These are phyloP conservation scores for Entomortierella chlamydospora DNA, from an alignment of 192 early-diverging fungal species.

Conservation along the genomic window DNA sequence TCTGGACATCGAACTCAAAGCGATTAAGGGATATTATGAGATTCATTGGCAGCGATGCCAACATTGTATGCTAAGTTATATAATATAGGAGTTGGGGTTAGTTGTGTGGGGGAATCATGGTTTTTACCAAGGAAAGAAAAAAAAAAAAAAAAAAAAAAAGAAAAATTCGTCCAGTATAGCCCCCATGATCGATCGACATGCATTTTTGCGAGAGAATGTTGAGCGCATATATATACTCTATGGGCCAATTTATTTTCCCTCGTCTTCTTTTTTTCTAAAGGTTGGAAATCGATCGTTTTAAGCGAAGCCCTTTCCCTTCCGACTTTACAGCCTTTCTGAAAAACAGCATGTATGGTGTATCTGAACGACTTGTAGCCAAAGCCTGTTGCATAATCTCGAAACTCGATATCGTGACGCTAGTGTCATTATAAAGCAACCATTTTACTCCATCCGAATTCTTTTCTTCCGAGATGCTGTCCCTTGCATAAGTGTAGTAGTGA, in stretches of 20 bases:
- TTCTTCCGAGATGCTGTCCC: conserved; percentile 16
- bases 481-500: conserved; percentile 64
- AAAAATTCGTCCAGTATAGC: too few species aligned
- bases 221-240: too few species aligned
- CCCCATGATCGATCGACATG: too few species aligned
- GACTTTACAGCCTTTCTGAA: conserved; percentile 25
- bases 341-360: conserved; percentile 63
- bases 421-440: conserved; percentile 58
- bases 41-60: conserved; percentile 23
- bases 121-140: too few species aligned
- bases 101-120: too few species aligned
- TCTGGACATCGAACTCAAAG: conserved; percentile 31
- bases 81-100: not conserved
- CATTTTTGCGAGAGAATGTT: too few species aligned
- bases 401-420: conserved; percentile 29
- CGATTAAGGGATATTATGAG: conserved; percentile 43
- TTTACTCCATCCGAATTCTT: not conserved
- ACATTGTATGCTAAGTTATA: conserved; percentile 21
- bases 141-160: too few species aligned
- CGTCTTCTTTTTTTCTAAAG: not conserved
- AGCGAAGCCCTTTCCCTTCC: not conserved
- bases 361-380: conserved; percentile 32
- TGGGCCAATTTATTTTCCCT: too few species aligned
- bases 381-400: conserved; percentile 41
- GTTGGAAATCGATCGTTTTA: conserved; percentile 14